These are phyloP conservation scores for Phialophora expanda DNA, from an alignment of 2,329 filamentous ascomycete species.

Conservation along the genomic window DNA sequence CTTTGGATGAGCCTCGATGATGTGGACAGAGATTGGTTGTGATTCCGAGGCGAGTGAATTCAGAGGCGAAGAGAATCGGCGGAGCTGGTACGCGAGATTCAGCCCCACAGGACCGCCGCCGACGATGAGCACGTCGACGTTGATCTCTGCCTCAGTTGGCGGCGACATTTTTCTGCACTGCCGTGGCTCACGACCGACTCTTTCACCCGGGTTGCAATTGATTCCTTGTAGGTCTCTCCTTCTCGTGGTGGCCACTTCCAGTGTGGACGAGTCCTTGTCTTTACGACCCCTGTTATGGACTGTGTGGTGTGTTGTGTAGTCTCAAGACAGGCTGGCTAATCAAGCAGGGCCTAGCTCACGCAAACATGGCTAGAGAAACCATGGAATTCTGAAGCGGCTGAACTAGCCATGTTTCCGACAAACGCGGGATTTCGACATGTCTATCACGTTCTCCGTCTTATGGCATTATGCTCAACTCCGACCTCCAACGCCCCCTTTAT, in stretches of 20 bases:
- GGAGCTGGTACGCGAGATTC: constrained; percentile 35
- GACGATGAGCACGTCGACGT: constrained; percentile 42
- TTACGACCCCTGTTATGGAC: neutral
- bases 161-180: neutral
- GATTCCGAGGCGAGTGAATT: constrained; percentile 6
- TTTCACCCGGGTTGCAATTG: neutral
- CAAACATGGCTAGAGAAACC: neutral
- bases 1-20: constrained; percentile 58
- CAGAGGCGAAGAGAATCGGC: constrained; percentile 41
- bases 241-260: neutral
- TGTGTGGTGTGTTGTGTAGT: neutral
- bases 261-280: neutral
- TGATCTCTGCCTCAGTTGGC: constrained; percentile 9
- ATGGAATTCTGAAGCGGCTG: neutral
- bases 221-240: neutral
- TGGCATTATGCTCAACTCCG: neutral
- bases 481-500: neutral
- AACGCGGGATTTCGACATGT: neutral
- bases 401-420: neutral
- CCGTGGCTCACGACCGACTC: neutral
- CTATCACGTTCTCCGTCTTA: neutral
- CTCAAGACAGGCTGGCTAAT: neutral
- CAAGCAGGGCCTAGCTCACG: neutral
- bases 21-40: constrained; percentile 48
- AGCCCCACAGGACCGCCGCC: constrained; percentile 36